Percentiles rank a stretch among this genome's conserved stretches.
phyloP scores from a whole-genome alignment of 2,329 filamentous ascomycete genomes.

The Thielaviopsis euricoi region DNA sequence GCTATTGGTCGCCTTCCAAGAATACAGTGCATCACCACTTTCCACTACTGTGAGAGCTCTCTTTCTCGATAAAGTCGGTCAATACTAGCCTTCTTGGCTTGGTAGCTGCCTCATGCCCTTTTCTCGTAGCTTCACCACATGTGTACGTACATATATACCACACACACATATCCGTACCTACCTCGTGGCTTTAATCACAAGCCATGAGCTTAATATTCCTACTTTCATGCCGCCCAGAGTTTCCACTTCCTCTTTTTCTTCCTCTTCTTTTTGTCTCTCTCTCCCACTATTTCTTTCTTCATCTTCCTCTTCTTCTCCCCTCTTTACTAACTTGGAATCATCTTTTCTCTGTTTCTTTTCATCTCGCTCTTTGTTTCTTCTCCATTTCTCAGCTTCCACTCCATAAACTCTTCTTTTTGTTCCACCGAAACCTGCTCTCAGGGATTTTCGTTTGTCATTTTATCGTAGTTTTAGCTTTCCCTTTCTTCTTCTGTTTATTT shows the following conservation, averaged over 20 bases:
- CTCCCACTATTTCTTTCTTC: neutral
- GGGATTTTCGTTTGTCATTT: neutral
- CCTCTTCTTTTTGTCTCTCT: neutral
- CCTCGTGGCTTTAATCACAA: neutral
- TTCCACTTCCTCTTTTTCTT: neutral
- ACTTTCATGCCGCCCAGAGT: neutral
- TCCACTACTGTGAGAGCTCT: too few species aligned
- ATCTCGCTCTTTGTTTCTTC: neutral
- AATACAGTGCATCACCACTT: too few species aligned
- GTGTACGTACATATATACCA: too few species aligned
- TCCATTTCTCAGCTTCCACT: neutral
- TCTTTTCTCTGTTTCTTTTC: neutral
- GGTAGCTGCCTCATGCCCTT: too few species aligned
- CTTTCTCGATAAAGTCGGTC: too few species aligned
- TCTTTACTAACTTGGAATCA: neutral
- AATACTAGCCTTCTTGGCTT: too few species aligned
- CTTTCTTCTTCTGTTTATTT: neutral
- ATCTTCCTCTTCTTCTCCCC: neutral
- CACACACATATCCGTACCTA: too few species aligned
- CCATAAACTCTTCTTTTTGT: neutral
- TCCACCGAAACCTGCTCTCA: neutral
- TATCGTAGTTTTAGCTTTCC: neutral
- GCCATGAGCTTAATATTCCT: neutral
- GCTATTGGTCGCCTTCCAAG: too few species aligned
- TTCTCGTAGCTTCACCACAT: too few species aligned